These are phyloP conservation scores for Aspergillus sp. DNA, from an alignment of 2,329 filamentous ascomycete species.

Conservation along the genomic window DNA sequence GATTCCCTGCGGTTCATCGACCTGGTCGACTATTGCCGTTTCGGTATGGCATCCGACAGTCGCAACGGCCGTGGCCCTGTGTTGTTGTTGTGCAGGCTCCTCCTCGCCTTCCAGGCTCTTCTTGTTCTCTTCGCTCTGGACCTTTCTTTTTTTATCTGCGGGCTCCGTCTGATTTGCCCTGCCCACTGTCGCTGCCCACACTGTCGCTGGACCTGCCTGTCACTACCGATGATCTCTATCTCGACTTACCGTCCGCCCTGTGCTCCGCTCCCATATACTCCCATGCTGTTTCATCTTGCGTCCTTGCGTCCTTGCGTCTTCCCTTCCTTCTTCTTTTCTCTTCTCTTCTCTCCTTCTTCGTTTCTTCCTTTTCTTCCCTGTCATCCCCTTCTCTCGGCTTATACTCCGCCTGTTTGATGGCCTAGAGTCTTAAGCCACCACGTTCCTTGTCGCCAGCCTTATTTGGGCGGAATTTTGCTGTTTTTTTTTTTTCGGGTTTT, in stretches of 20 bases:
- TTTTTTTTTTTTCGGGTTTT: conserved; percentile 1
- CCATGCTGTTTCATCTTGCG: conserved; percentile 14
- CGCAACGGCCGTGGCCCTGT: too few relatives aligned
- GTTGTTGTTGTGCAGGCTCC: too few relatives aligned
- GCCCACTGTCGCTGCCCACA: conserved; percentile 7
- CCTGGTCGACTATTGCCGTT: too few relatives aligned
- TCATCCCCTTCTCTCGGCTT: conserved; percentile 1
- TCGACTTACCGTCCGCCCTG: too few relatives aligned
- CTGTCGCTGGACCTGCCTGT: conserved; percentile 18
- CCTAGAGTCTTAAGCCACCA: not conserved
- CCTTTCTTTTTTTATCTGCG: conserved; percentile 15
- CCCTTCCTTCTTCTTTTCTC: conserved; percentile 1
- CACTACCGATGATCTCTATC: conserved; percentile 18
- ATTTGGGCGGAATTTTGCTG: not conserved
- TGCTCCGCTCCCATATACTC: conserved; percentile 14
- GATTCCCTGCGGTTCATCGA: too few relatives aligned
- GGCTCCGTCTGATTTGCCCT: too few relatives aligned
- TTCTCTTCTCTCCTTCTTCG: conserved; percentile 3
- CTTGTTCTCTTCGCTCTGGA: conserved; percentile 7
- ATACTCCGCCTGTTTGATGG: not conserved
- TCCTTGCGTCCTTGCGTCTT: too few relatives aligned
- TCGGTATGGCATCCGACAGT: too few relatives aligned
- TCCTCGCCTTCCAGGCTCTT: too few relatives aligned
- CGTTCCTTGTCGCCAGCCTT: not conserved
- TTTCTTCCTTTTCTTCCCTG: conserved; percentile 5